Evolutionary conservation across 202 grass and related monocot genomes (phyloP).

Genomic region (Schoenoplectus triqueter): DNA sequence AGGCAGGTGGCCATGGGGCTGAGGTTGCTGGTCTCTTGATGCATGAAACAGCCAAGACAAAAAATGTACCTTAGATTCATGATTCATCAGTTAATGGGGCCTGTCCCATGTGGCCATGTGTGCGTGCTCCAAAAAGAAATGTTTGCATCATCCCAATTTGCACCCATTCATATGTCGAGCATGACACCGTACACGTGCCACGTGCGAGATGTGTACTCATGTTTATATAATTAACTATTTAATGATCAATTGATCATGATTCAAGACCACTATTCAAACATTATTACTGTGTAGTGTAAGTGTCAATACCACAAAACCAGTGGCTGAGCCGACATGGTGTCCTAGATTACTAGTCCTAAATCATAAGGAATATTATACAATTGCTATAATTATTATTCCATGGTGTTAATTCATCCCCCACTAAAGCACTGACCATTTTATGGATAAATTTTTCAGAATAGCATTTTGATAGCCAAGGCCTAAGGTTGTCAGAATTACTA

Average conservation of each 20-base stretch:
- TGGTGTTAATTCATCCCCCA: too few relatives aligned
- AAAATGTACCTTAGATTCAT: background rate
- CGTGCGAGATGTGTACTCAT: background rate
- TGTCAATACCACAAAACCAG: background rate
- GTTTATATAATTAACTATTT: background rate
- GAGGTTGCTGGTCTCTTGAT: background rate
- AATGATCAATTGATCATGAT: background rate
- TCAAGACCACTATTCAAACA: background rate
- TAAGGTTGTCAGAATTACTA: too few relatives aligned
- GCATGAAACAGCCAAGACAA: background rate
- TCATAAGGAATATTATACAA: background rate
- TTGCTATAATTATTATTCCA: too few relatives aligned
- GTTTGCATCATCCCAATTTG: conserved; percentile 18
- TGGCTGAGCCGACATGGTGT: background rate
- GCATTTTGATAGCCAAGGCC: too few relatives aligned
- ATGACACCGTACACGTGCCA: background rate
- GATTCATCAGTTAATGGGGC: background rate
- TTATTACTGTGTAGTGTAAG: too few relatives aligned
- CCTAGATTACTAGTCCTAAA: background rate
- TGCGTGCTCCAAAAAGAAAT: background rate
- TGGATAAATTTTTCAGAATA: too few relatives aligned
- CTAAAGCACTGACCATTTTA: background rate
- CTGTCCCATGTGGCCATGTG: background rate
- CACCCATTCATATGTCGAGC: conserved; percentile 3
- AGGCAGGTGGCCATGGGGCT: background rate